phyloP scores from a whole-genome alignment of 192 early-diverging fungal species.

The Podila clonocystis region DNA sequence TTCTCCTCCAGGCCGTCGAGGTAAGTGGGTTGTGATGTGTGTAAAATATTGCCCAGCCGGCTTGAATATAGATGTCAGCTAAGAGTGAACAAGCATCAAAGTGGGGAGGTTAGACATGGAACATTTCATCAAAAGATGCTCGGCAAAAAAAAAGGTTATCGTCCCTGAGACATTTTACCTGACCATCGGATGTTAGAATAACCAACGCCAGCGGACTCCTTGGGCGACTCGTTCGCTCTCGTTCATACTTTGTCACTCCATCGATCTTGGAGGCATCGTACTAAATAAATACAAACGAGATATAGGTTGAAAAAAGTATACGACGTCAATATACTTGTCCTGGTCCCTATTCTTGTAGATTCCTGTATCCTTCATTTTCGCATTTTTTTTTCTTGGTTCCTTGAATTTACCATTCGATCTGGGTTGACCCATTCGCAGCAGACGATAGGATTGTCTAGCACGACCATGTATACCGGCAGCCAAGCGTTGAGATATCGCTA shows the following conservation, averaged over 20 bases:
- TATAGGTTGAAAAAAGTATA: background rate
- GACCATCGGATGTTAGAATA: constrained; percentile 35
- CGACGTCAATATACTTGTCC: background rate
- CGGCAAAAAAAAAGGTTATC: background rate
- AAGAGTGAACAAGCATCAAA: background rate
- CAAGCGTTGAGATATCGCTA: constrained; percentile 47
- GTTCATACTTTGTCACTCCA: constrained; percentile 30
- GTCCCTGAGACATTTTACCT: constrained; percentile 1
- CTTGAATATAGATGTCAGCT: constrained; percentile 33
- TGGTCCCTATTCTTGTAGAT: background rate
- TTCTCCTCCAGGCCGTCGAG: constrained; percentile 11
- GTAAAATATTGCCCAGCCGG: constrained; percentile 31
- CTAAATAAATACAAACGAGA: constrained; percentile 3
- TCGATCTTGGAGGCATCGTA: constrained; percentile 37
- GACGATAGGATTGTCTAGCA: constrained; percentile 30
- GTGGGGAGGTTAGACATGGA: background rate
- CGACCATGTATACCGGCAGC: constrained; percentile 42
- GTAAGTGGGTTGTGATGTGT: constrained; percentile 22
- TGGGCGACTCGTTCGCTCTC: constrained; percentile 29
- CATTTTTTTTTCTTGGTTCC: background rate
- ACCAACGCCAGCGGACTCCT: constrained; percentile 28
- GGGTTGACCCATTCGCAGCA: constrained; percentile 50
- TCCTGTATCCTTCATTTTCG: too few relatives aligned
- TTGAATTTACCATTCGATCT: constrained; percentile 28
- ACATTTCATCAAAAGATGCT: background rate